Evolutionary conservation across 352 stramenopile genomes (phyloP), one percentile per base, ranked within the genome.

Genomic region (Phytopythium montanum): DNA sequence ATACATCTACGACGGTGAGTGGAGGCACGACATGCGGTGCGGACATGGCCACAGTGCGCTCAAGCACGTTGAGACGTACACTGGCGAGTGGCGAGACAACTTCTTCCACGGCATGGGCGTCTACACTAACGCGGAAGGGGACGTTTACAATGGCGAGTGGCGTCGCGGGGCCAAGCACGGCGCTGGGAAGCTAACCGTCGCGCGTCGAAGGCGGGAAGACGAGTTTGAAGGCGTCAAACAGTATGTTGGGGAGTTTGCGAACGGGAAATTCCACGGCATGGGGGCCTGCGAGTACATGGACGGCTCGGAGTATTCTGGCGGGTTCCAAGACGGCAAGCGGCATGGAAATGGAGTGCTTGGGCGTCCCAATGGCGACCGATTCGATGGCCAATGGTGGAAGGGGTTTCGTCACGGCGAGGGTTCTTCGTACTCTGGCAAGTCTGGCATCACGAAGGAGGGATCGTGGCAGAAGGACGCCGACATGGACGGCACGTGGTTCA

Each of bases 281-380:
- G 95, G 95, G 7, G 96, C 81, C 0, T 86, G 89, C 8, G 65
- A 89, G 38, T 97, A 96, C 48, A 59, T 68, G 41, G 88, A 98
- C 64, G 91, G 88, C 25, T 87, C 90, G 52, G 70, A 97, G 33
- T 98, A 97, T 61, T 92, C 87, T 7, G 95, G 95, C 0, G 60
- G 60, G 1, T 98, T 88, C 34, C 61, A 82, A 5, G 69, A 88
- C 48, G 86, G 85, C 39, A 75, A 85, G 61, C 73, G 86, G 19
- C 85, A 97, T 39, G 90, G 88, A 19, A 77, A 78, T 51, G 88
- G 91, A 3, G 50, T 83, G 7, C 71, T 88, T 21, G 46, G 79
- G 19, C 55, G 73, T 14, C 60, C 65, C 2, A 72, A 62, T 0
- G 75, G 74, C 5, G 79, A 92, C 44, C 64, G 61, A 9, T 92